Base-by-base conservation (phyloP, 768 basidiomycete species). In the Agaricus blazei region DNA sequence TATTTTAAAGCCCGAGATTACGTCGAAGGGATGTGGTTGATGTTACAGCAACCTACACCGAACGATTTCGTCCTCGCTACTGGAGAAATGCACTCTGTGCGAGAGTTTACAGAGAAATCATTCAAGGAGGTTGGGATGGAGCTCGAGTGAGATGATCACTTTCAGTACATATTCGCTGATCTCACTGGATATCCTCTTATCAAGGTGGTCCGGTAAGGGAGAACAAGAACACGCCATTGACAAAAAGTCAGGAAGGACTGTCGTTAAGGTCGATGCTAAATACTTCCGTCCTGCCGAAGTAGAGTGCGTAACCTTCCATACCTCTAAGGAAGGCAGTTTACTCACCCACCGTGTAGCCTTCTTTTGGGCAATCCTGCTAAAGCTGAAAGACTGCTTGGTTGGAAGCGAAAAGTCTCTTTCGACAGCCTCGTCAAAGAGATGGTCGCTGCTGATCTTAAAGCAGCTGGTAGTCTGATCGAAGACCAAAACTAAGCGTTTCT, bases 281-380 rank as follows among this genome's bases (percentile, higher is more conserved):
- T 96, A 97, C 77, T 97, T 94, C 88, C 88, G 94, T 69, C 92
- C 92, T 8, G 90, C 91, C 19, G 92, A 95, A 83, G 93, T 96
- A 72, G 93, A 96, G 86, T 92, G 64, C 59, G 89, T 85, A 14
- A 43, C 38, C 45, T 36, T 40, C 27, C 52, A 28, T 27, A 37
- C 31, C 43, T 19, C 26, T 34, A 45, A 14, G 34, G 34, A 9
- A 1, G 28, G 8, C 1, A 29, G 1, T 24, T 34, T 19, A 44
- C 24, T 29, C 41, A 43, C 19, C 36, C 11, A 8, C 48, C 37
- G 23, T 26, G 28, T 42, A 51, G 43, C 23, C 81, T 95, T 52
- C 79, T 98, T 40, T 79, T 87, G 47, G 95, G 95, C 12, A 87
- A 89, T 69, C 92, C 94, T 4, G 76, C 87, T 49, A 98, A 98